Base-by-base conservation (phyloP, 805 yeast species). In the Ogataea glucozyma region DNA sequence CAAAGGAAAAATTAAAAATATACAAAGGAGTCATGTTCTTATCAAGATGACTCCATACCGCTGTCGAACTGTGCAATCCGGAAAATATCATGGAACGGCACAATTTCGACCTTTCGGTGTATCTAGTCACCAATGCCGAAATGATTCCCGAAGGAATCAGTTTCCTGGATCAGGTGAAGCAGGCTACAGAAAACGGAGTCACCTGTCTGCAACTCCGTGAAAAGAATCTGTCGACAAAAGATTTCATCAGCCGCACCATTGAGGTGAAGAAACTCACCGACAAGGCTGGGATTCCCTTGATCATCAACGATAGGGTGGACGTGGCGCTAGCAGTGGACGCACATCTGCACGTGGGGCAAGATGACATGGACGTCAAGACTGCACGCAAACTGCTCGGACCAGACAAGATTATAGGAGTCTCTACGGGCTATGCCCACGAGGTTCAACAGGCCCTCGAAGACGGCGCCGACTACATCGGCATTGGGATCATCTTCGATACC, bases 311-410 rank as follows among this genome's bases (percentile, higher is more conserved):
- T 57, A 68, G 97, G 39, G 75, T 88, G 2, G 97, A 89, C 58
- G 88, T 90, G 10, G 97, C 96, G 0, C 66, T 90, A 32, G 97
- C 97, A 0, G 72, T 88, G 43, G 93, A 77, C 52, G 95, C 95
- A 2, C 96, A 88, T 49, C 83, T 90, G 7, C 97, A 89, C 66
- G 87, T 89, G 16, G 97, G 97, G 0, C 97, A 89, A 61, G 89
- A 83, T 40, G 97, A 89, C 58, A 86, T 89, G 87, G 74, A 76
- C 9, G 79, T 79, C 1, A 54, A 54, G 1, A 53, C 72, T 27
- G 93, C 79, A 1, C 65, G 97, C 26, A 57, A 68, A 53, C 56
- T 88, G 23, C 62, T 88, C 10, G 96, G 97, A 0, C 78, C 82
- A 0, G 73, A 78, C 43, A 88, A 84, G 64, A 81, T 89, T 45